Evolutionary conservation across 345 rosid species (phyloP).

Genomic region (Arabis hirsuta): DNA sequence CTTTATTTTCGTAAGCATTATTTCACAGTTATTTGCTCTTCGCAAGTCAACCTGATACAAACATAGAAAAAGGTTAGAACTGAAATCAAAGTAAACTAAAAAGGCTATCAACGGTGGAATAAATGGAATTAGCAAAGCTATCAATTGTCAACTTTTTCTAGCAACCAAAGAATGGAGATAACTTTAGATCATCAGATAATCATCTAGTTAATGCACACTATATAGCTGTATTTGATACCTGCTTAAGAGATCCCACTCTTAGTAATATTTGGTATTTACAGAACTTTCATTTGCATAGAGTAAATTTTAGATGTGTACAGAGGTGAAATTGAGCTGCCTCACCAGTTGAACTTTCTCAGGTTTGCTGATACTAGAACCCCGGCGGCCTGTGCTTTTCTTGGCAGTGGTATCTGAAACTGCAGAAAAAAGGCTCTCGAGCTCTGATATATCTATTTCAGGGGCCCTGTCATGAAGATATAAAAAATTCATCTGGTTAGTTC

Average conservation of each 20-base stretch:
- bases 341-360: conserved; percentile 96
- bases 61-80: conserved; percentile 11
- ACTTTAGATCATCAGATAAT: conserved; percentile 16
- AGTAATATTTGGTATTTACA: conserved; percentile 18
- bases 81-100: conserved; percentile 9
- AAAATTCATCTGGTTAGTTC: conserved; percentile 10
- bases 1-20: conserved; percentile 95
- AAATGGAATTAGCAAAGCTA: neutral
- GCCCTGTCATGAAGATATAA: conserved; percentile 60
- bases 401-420: conserved; percentile 72
- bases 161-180: conserved; percentile 10
- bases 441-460: conserved; percentile 97
- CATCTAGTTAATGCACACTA: conserved; percentile 13
- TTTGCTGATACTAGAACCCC: conserved; percentile 80
- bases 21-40: conserved; percentile 97
- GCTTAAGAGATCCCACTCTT: conserved; percentile 5
- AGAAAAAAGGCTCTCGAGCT: conserved; percentile 94
- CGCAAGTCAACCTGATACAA: conserved; percentile 87
- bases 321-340: conserved; percentile 44
- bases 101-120: neutral
- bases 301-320: conserved; percentile 12
- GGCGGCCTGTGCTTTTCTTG: conserved; percentile 75
- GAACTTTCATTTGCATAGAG: conserved; percentile 11
- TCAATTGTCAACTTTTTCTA: conserved; percentile 5
- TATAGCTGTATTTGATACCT: conserved; percentile 9